Base-by-base conservation (phyloP, 2,329 filamentous ascomycete species). In the Aspergillus latus region DNA sequence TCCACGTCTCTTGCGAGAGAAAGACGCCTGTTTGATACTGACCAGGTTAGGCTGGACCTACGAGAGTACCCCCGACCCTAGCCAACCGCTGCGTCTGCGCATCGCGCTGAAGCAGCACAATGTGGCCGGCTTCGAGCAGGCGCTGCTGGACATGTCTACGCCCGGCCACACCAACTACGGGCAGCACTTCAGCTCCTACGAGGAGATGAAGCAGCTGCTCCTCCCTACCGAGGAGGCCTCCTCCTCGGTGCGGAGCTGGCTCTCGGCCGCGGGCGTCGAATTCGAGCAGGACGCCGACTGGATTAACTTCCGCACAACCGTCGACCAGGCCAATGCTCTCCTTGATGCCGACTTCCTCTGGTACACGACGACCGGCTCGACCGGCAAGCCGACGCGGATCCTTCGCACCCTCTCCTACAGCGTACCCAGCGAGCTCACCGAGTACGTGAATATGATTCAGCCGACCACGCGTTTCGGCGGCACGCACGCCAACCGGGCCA, bases 171-270 rank as follows among this genome's bases (percentile, higher is more conserved):
- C 65, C 1, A 74, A 71, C 15, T 83, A 83, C 57, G 81, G 82
- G 16, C 72, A 76, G 43, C 76, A 83, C 60, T 75, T 82, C 61
- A 69, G 73, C 13, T 66, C 66, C 11, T 75, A 78, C 6, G 72
- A 79, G 9, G 77, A 82, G 59, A 77, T 83, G 53, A 76, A 78
- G 52, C 71, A 74, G 8, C 75, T 84, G 59, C 73, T 84, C 26
- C 72, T 72, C 4, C 82, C 82, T 0, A 72, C 67, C 11, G 63
- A 66, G 7, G 66, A 71, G 2, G 73, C 79, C 0, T 66, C 75
- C 1, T 64, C 72, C 5, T 67, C 75, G 0, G 74, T 83, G 11
- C 69, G 74, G 7, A 56, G 65, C 45, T 84, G 82, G 82, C 72
- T 84, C 4, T 62, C 66, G 4, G 66, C 69, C 3, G 72, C 70